phyloP scores from a whole-genome alignment of 2,329 filamentous ascomycete genomes.

The Drechslerella dactyloides region DNA sequence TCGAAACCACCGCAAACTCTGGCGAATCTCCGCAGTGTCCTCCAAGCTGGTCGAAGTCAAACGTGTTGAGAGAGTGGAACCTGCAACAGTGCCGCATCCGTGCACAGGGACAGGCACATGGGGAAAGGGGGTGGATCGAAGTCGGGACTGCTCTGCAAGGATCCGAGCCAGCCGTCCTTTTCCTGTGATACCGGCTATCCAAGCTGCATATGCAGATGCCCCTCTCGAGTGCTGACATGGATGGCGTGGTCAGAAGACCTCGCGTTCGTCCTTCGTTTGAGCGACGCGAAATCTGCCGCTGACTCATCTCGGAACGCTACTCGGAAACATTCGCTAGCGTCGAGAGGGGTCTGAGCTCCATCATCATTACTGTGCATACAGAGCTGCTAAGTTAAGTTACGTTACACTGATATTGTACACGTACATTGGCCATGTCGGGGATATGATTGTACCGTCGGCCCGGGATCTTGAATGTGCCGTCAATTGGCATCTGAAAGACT shows the following conservation, averaged over 20 bases:
- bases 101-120: neutral
- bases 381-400: no score
- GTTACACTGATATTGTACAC: no score
- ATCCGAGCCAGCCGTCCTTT: neutral
- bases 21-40: no score
- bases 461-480: neutral
- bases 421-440: no score
- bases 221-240: neutral
- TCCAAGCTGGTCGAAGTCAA: neutral
- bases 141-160: neutral
- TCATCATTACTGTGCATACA: no score
- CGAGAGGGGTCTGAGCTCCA: neutral
- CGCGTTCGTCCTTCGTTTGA: neutral
- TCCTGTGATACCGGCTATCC: neutral
- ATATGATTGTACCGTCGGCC: no score
- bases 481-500: no score
- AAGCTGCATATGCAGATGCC: neutral
- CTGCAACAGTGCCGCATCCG: neutral
- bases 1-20: no score
- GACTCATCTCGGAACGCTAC: neutral
- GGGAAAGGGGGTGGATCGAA: neutral
- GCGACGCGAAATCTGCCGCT: neutral
- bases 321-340: neutral
- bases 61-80: neutral
- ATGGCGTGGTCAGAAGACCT: constrained; percentile 5